Evolutionary conservation across 192 early-diverging fungal genomes (phyloP).

Genomic region (Podila epigama): DNA sequence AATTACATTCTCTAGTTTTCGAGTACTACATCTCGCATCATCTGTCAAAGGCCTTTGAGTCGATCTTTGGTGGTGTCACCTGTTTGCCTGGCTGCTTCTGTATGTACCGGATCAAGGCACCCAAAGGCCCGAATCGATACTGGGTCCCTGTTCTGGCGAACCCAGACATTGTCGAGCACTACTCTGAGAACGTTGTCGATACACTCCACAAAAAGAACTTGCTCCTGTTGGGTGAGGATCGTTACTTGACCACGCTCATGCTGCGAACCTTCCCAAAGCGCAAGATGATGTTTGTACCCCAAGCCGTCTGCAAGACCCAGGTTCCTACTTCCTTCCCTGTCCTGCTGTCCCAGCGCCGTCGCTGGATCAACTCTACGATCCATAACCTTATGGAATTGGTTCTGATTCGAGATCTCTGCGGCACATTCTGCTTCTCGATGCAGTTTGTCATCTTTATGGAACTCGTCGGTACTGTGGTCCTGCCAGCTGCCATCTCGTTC

Average conservation of each 20-base stretch:
- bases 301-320: constrained; percentile 90
- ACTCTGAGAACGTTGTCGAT: constrained; percentile 81
- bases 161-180: constrained; percentile 84
- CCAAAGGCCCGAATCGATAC: constrained; percentile 76
- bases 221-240: constrained; percentile 89
- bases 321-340: constrained; percentile 89
- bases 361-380: constrained; percentile 96
- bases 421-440: constrained; percentile 92
- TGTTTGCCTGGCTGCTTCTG: constrained; percentile 84
- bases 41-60: constrained; percentile 80
- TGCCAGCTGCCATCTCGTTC: constrained; percentile 91
- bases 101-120: constrained; percentile 84
- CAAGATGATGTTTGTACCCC: constrained; percentile 91
- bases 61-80: constrained; percentile 81
- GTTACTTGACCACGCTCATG: constrained; percentile 92
- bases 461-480: constrained; percentile 87
- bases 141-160: constrained; percentile 83
- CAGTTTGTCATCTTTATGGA: constrained; percentile 98
- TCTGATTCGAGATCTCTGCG: constrained; percentile 85
- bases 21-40: constrained; percentile 79
- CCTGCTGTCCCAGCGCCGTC: constrained; percentile 83
- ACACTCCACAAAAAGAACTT: constrained; percentile 93
- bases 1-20: constrained; percentile 49
- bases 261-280: constrained; percentile 89
- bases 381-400: constrained; percentile 90